A percentile compares a stretch with the other conserved stretches of the same genome.
phyloP scores from a whole-genome alignment of 768 basidiomycete genomes.

The Lactifluus rugatus region DNA sequence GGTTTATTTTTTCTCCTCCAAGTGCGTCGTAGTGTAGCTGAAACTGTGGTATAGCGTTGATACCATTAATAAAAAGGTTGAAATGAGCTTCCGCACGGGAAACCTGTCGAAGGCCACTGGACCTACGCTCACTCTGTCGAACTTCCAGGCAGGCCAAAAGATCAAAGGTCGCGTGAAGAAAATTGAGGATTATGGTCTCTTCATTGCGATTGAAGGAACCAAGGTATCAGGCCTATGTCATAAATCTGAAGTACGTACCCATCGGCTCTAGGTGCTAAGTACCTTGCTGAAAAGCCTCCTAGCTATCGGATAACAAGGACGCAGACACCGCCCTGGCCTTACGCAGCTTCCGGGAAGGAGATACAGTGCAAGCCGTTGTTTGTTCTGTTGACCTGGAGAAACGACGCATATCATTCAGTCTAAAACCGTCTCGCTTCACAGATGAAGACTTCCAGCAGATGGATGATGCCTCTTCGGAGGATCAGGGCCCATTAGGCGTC shows the following conservation, averaged over 20 bases:
- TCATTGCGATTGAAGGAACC: constrained; percentile 79
- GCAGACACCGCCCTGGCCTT: constrained; percentile 73
- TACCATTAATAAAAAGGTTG: constrained; percentile 63
- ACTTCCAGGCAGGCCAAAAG: constrained; percentile 72
- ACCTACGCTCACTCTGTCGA: constrained; percentile 34
- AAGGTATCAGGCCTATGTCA: constrained; percentile 88
- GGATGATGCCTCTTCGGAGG: constrained; percentile 28
- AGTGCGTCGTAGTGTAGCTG: not conserved
- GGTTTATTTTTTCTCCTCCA: constrained; percentile 10
- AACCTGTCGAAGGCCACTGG: constrained; percentile 35
- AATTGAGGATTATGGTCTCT: constrained; percentile 85
- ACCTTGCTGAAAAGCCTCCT: not conserved
- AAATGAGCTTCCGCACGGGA: constrained; percentile 79
- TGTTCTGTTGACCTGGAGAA: constrained; percentile 65
- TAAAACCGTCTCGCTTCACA: constrained; percentile 83
- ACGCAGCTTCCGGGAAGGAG: constrained; percentile 75
- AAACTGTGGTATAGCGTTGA: constrained; percentile 47
- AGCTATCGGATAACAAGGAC: constrained; percentile 84
- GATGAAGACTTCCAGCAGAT: constrained; percentile 48
- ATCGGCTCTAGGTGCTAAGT: not conserved
- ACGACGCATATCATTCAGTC: constrained; percentile 67
- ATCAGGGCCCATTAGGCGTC: constrained; percentile 26
- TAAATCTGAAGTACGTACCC: constrained; percentile 67
- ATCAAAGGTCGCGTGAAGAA: constrained; percentile 70
- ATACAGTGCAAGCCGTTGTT: constrained; percentile 73